These are phyloP conservation scores for Trichoderma sp. DNA, from an alignment of 2,329 filamentous ascomycete species.

Conservation along the genomic window DNA sequence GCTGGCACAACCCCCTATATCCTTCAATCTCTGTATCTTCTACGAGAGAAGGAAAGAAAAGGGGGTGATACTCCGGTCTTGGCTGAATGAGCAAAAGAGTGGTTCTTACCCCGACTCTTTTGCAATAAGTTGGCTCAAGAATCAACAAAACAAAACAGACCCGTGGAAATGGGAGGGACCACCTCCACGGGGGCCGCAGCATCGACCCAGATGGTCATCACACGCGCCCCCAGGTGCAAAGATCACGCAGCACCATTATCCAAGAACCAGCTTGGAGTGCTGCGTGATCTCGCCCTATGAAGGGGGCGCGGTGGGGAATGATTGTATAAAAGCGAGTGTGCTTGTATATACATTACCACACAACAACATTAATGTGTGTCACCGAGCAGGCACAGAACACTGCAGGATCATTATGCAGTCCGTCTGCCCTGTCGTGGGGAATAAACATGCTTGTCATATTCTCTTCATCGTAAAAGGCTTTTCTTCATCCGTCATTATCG, in stretches of 20 bases:
- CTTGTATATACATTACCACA: slow-evolving; percentile 27
- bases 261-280: slow-evolving; percentile 49
- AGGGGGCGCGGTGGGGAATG: slow-evolving; percentile 30
- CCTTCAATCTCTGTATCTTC: slow-evolving; percentile 4
- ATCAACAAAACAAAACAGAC: slow-evolving; percentile 37
- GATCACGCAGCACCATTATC: slow-evolving; percentile 27
- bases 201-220: slow-evolving; percentile 51
- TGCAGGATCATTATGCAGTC: slow-evolving; percentile 26
- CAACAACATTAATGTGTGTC: slow-evolving; percentile 33
- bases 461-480: slow-evolving; percentile 30
- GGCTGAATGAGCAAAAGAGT: slow-evolving; percentile 8
- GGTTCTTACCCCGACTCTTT: background rate
- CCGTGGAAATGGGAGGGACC: slow-evolving; percentile 30
- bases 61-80: slow-evolving; percentile 29
- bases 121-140: slow-evolving; percentile 29
- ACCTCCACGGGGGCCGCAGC: slow-evolving; percentile 50
- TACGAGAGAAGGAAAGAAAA: slow-evolving; percentile 15
- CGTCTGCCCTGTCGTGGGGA: slow-evolving; percentile 34
- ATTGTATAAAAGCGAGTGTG: slow-evolving; percentile 29
- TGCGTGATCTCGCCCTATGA: slow-evolving; percentile 33
- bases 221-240: slow-evolving; percentile 26
- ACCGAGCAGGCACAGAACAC: slow-evolving; percentile 33
- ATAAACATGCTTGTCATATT: slow-evolving; percentile 37
- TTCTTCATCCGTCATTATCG: slow-evolving; percentile 6
- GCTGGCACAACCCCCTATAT: slow-evolving; percentile 27